Conservation (phyloP, 345 rosid genomes). For the Gossypium arboreum region DNA sequence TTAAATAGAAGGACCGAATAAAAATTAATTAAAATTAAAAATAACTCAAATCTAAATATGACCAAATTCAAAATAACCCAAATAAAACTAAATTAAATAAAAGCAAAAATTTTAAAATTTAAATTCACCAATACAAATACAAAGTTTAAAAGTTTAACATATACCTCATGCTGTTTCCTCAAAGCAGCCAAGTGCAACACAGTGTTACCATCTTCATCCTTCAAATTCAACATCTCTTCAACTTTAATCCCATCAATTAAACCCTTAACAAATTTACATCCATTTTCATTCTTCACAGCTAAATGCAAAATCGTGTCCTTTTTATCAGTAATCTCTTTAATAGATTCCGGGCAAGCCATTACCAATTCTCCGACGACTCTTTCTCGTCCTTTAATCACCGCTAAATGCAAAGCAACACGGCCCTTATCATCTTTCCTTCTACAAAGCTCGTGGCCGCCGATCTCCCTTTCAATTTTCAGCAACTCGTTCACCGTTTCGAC, state of each 20-base stretch:
- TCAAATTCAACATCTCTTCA: constrained; percentile 11
- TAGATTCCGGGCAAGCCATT: not conserved
- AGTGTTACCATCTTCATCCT: constrained; percentile 11
- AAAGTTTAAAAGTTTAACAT: too few species aligned
- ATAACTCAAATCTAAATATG: too few species aligned
- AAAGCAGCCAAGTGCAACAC: constrained; percentile 11
- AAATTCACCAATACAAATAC: too few species aligned
- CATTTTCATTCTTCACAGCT: not conserved
- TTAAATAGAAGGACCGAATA: accelerated
- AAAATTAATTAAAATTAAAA: too few species aligned
- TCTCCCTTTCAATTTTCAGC: not conserved
- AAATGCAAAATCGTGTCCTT: constrained; percentile 7
- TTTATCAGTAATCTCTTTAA: not conserved
- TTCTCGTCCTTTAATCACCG: too few species aligned
- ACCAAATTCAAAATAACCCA: too few species aligned
- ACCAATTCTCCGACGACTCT: not conserved
- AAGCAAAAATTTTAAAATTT: too few species aligned
- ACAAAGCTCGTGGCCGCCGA: constrained; percentile 7
- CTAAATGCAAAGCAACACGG: too few species aligned
- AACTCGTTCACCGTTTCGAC: not conserved
- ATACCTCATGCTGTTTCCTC: not conserved
- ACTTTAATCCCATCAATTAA: not conserved
- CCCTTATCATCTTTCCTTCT: too few species aligned
- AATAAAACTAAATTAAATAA: too few species aligned
- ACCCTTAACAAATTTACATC: not conserved